These are phyloP conservation scores for Fusarium setosum DNA, from an alignment of 2,329 filamentous ascomycete species.

Conservation along the genomic window DNA sequence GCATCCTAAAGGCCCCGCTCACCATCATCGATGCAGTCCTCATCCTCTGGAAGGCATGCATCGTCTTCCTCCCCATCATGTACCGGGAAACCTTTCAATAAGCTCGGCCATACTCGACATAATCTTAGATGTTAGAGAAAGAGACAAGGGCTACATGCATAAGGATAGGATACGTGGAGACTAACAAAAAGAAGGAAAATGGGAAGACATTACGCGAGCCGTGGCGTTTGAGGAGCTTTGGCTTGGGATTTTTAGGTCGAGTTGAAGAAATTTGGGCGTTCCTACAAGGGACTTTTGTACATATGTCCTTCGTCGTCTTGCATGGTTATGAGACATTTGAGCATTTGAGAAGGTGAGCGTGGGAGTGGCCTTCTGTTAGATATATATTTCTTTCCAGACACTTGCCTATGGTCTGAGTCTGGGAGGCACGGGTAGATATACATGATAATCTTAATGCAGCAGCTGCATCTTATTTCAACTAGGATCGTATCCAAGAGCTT, in stretches of 20 bases:
- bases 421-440: conserved; percentile 4
- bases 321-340: conserved; percentile 37
- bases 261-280: conserved; percentile 16
- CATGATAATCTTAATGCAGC: conserved; percentile 39
- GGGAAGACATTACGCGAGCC: conserved; percentile 26
- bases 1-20: conserved; percentile 65
- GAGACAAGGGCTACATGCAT: background rate
- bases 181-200: background rate
- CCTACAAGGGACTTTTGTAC: conserved; percentile 6
- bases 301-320: conserved; percentile 9
- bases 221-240: conserved; percentile 38
- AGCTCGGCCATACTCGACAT: background rate
- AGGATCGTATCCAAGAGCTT: background rate
- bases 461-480: conserved; percentile 1
- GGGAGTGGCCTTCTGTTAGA: conserved; percentile 26
- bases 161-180: conserved; percentile 1
- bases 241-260: conserved; percentile 28
- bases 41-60: conserved; percentile 83
- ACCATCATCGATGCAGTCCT: conserved; percentile 73
- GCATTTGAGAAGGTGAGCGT: conserved; percentile 29
- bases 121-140: background rate
- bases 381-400: conserved; percentile 5
- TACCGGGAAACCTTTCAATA: conserved; percentile 67
- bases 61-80: conserved; percentile 87
- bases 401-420: conserved; percentile 2